phyloP scores from a whole-genome alignment of 1,284 basidiomycete species.

The Cryptococcus sp. region DNA sequence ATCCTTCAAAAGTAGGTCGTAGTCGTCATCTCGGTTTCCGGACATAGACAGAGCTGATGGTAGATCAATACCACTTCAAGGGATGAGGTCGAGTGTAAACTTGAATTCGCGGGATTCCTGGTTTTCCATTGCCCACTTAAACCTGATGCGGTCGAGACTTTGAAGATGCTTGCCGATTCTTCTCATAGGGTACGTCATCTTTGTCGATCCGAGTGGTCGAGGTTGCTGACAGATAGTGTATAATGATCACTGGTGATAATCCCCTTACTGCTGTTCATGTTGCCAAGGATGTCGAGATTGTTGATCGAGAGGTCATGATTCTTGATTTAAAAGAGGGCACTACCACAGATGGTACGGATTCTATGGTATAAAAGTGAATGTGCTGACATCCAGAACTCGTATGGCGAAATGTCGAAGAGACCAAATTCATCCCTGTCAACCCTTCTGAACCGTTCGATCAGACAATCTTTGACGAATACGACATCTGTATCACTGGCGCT shows the following conservation, averaged over 20 bases:
- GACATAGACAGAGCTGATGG: slow-evolving; percentile 38
- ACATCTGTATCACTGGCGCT: slow-evolving; percentile 89
- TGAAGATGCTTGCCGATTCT: slow-evolving; percentile 89
- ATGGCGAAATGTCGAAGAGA: slow-evolving; percentile 91
- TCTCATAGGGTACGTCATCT: slow-evolving; percentile 73
- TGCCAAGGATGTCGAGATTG: slow-evolving; percentile 88
- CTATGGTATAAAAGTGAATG: not conserved
- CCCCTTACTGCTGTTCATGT: slow-evolving; percentile 92
- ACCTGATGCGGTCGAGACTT: slow-evolving; percentile 76
- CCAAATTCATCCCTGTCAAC: slow-evolving; percentile 75
- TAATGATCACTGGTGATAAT: slow-evolving; percentile 98
- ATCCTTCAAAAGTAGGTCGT: slow-evolving; percentile 61
- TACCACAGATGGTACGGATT: slow-evolving; percentile 58
- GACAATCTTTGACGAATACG: slow-evolving; percentile 73
- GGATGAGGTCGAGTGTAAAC: slow-evolving; percentile 68
- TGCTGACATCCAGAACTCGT: slow-evolving; percentile 59
- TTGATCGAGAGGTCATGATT: slow-evolving; percentile 87
- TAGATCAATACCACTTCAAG: slow-evolving; percentile 75
- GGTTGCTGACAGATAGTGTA: slow-evolving; percentile 57
- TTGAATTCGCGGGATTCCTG: slow-evolving; percentile 84
- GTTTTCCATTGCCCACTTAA: slow-evolving; percentile 97
- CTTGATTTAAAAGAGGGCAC: slow-evolving; percentile 82
- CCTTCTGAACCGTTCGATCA: slow-evolving; percentile 69
- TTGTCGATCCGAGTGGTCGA: not conserved
- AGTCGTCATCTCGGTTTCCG: slow-evolving; percentile 4